Evolutionary conservation across 164 flowering plant genomes (phyloP).

Genomic region (Vitis riparia): DNA sequence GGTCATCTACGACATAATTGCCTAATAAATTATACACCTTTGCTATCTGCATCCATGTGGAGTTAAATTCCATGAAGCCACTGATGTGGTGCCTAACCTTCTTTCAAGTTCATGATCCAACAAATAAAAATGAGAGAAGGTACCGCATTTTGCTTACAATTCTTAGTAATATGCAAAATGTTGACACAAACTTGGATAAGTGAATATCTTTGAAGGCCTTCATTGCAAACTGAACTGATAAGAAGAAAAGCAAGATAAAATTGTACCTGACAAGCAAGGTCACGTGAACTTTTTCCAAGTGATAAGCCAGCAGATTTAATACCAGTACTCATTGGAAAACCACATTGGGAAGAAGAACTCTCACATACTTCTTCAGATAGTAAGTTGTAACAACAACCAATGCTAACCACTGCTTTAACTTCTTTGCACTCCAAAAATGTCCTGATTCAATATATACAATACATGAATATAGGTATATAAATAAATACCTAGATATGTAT

Average conservation of each 20-base stretch:
- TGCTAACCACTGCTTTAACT: conserved; percentile 76
- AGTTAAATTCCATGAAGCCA: too few relatives aligned
- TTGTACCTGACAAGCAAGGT: conserved; percentile 92
- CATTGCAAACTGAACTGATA: not conserved
- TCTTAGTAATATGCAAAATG: too few relatives aligned
- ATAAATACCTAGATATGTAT: too few relatives aligned
- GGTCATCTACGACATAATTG: too few relatives aligned
- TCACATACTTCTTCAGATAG: conserved; percentile 55
- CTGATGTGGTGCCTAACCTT: too few relatives aligned
- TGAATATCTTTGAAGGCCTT: not conserved
- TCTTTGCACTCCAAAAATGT: conserved; percentile 71
- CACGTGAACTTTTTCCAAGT: conserved; percentile 75
- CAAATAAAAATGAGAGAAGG: too few relatives aligned
- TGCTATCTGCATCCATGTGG: too few relatives aligned
- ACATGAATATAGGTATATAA: too few relatives aligned
- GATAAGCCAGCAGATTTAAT: conserved; percentile 41
- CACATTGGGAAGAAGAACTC: conserved; percentile 31
- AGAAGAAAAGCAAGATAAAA: not conserved
- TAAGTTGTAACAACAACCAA: conserved; percentile 95
- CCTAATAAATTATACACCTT: too few relatives aligned
- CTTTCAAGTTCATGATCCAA: too few relatives aligned
- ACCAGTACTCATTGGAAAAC: conserved; percentile 78
- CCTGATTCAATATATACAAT: conserved; percentile 30
- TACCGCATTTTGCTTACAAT: too few relatives aligned
- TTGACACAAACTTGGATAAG: not conserved